Evolutionary conservation across 352 stramenopile genomes (phyloP).

Genomic region (Pythium volutum): DNA sequence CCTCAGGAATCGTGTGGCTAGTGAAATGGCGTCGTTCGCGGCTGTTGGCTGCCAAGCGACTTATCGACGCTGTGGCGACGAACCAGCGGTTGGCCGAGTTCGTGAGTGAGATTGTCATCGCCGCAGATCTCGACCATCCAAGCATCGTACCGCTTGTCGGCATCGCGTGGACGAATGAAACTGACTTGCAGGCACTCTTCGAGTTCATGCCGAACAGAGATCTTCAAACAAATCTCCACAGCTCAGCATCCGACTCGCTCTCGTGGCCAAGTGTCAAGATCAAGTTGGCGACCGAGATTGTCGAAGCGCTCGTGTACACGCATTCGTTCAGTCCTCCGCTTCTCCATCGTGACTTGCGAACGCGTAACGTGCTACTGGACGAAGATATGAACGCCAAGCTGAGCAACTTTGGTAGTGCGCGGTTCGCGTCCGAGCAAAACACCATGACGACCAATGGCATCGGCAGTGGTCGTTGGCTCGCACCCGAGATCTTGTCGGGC

Average conservation of each 20-base stretch:
- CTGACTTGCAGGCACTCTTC: slow-evolving; percentile 55
- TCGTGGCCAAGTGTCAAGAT: slow-evolving; percentile 23
- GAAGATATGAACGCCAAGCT: slow-evolving; percentile 24
- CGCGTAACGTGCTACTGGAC: slow-evolving; percentile 42
- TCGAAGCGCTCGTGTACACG: slow-evolving; percentile 45
- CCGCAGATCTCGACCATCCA: slow-evolving; percentile 5
- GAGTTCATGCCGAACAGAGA: slow-evolving; percentile 68
- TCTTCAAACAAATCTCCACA: slow-evolving; percentile 42
- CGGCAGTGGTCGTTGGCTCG: too few relatives aligned
- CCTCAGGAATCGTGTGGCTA: too few relatives aligned
- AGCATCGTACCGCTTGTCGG: slow-evolving; percentile 66
- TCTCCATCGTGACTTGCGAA: slow-evolving; percentile 44
- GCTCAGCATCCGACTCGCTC: slow-evolving; percentile 5
- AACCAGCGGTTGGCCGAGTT: too few relatives aligned
- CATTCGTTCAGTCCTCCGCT: slow-evolving; percentile 42
- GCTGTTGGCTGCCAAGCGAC: too few relatives aligned
- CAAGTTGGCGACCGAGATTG: slow-evolving; percentile 41
- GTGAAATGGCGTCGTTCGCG: too few relatives aligned
- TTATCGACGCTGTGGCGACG: too few relatives aligned
- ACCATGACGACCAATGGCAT: too few relatives aligned
- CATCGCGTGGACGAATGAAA: slow-evolving; percentile 59
- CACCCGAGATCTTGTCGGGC: too few relatives aligned
- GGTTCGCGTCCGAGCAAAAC: slow-evolving; percentile 19
- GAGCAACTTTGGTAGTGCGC: slow-evolving; percentile 24
- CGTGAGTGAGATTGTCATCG: too few relatives aligned